phyloP scores from a whole-genome alignment of 257 asterid genomes.

The Thymus mandschuricus region DNA sequence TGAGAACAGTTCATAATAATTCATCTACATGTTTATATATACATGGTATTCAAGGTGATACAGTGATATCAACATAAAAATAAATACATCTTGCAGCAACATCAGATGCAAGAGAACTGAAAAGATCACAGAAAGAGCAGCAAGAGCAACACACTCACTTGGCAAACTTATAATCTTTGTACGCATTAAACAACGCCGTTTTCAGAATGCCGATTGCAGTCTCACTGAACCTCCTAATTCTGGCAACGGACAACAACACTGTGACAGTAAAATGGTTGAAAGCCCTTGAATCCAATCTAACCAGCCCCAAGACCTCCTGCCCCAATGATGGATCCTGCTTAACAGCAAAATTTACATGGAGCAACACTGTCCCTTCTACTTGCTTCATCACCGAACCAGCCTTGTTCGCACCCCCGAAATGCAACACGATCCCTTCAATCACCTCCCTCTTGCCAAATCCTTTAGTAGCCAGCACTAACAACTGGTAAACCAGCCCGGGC shows the following conservation, averaged over 20 bases:
- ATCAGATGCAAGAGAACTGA: conserved; percentile 16
- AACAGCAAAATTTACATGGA: conserved; percentile 85
- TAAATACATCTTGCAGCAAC: background rate
- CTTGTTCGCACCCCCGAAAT: conserved; percentile 54
- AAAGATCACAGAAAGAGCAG: conserved; percentile 16
- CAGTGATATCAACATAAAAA: background rate
- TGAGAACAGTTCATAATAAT: background rate
- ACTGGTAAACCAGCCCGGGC: conserved; percentile 81
- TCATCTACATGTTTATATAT: too few species aligned
- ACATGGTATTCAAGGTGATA: conserved; percentile 5
- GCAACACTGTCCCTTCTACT: conserved; percentile 88
- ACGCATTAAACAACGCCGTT: conserved; percentile 62
- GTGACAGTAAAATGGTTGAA: conserved; percentile 81
- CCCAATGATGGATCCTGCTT: conserved; percentile 89
- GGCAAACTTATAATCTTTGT: conserved; percentile 69
- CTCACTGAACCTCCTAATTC: conserved; percentile 76
- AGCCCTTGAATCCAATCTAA: conserved; percentile 64
- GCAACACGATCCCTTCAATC: conserved; percentile 73
- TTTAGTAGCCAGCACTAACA: conserved; percentile 74
- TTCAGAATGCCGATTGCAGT: conserved; percentile 68
- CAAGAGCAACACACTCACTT: conserved; percentile 44
- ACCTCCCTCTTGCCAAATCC: conserved; percentile 84
- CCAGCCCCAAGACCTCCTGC: conserved; percentile 73
- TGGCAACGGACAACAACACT: conserved; percentile 73
- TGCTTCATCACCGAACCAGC: conserved; percentile 71